Percentiles rank a stretch among this genome's conserved stretches.
Conservation (phyloP, 1,284 basidiomycete species). For the Malassezia equina region DNA sequence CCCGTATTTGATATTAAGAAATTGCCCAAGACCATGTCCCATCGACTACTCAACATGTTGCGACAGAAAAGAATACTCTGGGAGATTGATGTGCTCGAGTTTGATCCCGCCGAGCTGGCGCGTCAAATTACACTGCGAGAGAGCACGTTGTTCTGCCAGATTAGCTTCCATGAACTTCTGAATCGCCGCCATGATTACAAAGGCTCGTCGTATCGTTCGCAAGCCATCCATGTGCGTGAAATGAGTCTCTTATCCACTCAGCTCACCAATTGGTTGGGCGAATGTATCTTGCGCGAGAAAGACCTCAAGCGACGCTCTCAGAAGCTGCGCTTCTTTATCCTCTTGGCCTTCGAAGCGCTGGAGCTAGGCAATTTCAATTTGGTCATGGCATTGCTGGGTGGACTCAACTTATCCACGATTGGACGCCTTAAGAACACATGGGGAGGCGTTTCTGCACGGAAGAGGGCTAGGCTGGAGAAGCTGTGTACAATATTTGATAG, state of each 20-base stretch:
- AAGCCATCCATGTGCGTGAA: slow-evolving; percentile 35
- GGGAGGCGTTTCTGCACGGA: slow-evolving; percentile 74
- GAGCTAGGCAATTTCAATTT: slow-evolving; percentile 50
- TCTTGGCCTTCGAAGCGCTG: slow-evolving; percentile 49
- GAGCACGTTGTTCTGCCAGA: slow-evolving; percentile 45
- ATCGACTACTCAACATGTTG: slow-evolving; percentile 57
- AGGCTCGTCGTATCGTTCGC: not conserved
- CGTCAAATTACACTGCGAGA: slow-evolving; percentile 52
- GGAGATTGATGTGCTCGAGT: slow-evolving; percentile 60
- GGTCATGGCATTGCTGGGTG: slow-evolving; percentile 50
- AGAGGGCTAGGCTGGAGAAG: slow-evolving; percentile 65
- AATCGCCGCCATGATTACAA: slow-evolving; percentile 37
- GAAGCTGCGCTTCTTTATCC: slow-evolving; percentile 50
- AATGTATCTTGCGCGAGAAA: slow-evolving; percentile 49
- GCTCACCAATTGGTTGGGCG: slow-evolving; percentile 51
- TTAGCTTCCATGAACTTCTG: slow-evolving; percentile 50
- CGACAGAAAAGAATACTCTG: slow-evolving; percentile 50
- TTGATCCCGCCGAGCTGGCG: slow-evolving; percentile 61
- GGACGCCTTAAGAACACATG: slow-evolving; percentile 48
- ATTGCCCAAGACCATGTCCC: slow-evolving; percentile 63
- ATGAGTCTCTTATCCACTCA: slow-evolving; percentile 50
- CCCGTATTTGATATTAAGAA: not conserved
- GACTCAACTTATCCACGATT: slow-evolving; percentile 49
- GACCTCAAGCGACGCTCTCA: slow-evolving; percentile 48
- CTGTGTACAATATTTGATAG: slow-evolving; percentile 78